phyloP scores from a whole-genome alignment of 176 grass and related monocot genomes.

The Oryza meyeriana region DNA sequence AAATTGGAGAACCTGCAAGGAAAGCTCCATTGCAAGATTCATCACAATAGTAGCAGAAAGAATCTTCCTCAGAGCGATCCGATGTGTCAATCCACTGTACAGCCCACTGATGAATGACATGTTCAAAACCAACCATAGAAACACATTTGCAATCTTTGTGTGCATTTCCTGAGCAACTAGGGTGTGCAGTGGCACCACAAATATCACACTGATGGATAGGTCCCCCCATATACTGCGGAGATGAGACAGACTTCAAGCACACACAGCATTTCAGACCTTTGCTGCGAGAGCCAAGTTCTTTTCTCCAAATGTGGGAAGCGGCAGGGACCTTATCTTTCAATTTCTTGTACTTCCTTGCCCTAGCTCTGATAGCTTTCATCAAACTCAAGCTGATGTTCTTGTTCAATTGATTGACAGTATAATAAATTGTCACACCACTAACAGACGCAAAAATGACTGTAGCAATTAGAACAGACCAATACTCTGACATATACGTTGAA shows the following conservation, averaged over 20 bases:
- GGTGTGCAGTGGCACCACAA: conserved; percentile 67
- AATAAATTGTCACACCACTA: conserved; percentile 45
- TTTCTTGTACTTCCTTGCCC: conserved; percentile 68
- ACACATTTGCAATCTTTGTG: conserved; percentile 90
- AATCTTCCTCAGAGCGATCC: conserved; percentile 69
- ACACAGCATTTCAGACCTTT: conserved; percentile 85
- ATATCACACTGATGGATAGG: conserved; percentile 62
- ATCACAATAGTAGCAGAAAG: conserved; percentile 78
- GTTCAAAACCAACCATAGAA: conserved; percentile 65
- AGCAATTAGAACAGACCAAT: conserved; percentile 43
- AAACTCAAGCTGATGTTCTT: conserved; percentile 65
- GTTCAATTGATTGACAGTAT: conserved; percentile 65
- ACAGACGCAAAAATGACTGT: conserved; percentile 26
- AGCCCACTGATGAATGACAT: conserved; percentile 82
- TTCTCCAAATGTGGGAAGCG: conserved; percentile 69
- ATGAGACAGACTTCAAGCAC: conserved; percentile 65
- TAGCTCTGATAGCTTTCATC: conserved; percentile 63
- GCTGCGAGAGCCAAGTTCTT: conserved; percentile 38
- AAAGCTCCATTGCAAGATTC: conserved; percentile 73
- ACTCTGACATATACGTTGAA: conserved; percentile 35
- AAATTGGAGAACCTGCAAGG: conserved; percentile 61
- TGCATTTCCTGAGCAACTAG: conserved; percentile 65
- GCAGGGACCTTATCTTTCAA: conserved; percentile 61
- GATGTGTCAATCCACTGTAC: conserved; percentile 65
- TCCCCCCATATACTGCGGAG: conserved; percentile 36